Evolutionary conservation across 192 early-diverging fungal genomes (phyloP), one percentile per base, ranked within the genome.

Genomic region (Umbelopsis ramanniana): DNA sequence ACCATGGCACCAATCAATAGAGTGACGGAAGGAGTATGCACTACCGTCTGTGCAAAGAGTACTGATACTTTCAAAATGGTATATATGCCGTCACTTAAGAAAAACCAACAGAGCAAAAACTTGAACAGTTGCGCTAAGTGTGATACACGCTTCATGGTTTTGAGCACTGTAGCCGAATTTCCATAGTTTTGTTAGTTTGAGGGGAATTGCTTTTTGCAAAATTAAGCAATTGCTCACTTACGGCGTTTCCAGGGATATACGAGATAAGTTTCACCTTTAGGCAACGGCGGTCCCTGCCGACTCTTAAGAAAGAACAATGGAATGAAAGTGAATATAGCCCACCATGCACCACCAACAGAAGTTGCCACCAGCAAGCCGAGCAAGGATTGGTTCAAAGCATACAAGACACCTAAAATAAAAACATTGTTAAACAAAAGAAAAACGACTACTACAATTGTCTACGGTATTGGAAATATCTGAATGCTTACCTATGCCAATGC

Each of bases 21-120:
- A 63, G 19, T n/a, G 1, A 37, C 2, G 2, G 57, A 29, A 63
- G 57, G 33, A 2, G 57, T 35, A 5, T 63, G 57, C 15, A 92
- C 77, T 40, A 84, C 83, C 12, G 76, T 78, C 67, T 87, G 85
- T 10, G 77, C 82, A 68, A 86, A 91, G 12, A 92, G 71, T 22
- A 87, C 78, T 17, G 85, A 77, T 15, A 90, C 81, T n/a, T 82
- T 63, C 17, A 72, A 52, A 50, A 88, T 71, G 33, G 89, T 87
- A 66, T 66, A 88, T 71, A 87, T 78, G 3, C 83, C 87, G 70
- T 92, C 91, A 19, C 86, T 84, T 54, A 86, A 85, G 47, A 91
- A 79, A 73, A 90, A 91, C 88, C 87, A 92, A 0, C 82, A 81
- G 0, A 88, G n/a, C 48, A 92, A 82, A 71, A 90, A 89, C 68